Evolutionary conservation across 768 basidiomycete species (phyloP), one percentile per base, ranked within the genome.

Genomic region (Mycena belliarum): DNA sequence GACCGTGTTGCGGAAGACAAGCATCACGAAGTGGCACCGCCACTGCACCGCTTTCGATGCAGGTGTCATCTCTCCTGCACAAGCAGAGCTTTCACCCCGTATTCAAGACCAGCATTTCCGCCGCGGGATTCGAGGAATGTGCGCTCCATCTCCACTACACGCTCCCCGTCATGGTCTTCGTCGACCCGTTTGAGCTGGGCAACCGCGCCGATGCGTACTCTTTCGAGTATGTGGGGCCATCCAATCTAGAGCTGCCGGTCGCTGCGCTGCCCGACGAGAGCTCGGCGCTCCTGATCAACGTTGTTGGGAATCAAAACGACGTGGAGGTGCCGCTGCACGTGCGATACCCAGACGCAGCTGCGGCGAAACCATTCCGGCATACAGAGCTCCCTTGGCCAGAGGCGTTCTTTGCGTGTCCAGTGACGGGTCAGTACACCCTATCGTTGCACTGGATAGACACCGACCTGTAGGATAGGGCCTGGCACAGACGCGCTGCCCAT

Each of bases 241-340:
- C 70, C n/a, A 79, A 80, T 50, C 64, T 82, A 20, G 81, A 82
- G 61, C 73, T 74, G 25, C 81, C 81, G 7, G 74, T 78, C 78
- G 16, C 56, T 79, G 28, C 47, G 32, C 46, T 48, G 6, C 24
- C 12, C 21, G 40, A 40, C 7, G 59, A 63, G 8, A 64, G 68
- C 21, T 68, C 67, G 8, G 21, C 51, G 47, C 52, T 75, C 2
- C 60, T 76, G 15, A 46, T 77, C 12, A 67, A 69, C 37, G 47
- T 70, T 52, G 62, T 53, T 15, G 41, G 42, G 15, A 11, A 21
- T 35, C 54, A 12, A 60, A 55, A 33, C 24, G 55, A 38, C 21
- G 69, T 81, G 12, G 69, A 73, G 25, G 68, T 82, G 12, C 81
- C 81, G 16, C 66, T 82, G 47, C 81, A 82, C 55, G 56, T 78